Evolutionary conservation across 2,329 filamentous ascomycete species (phyloP), one percentile per base, ranked within the genome.

Genomic region (Penicillium hesseltinei): DNA sequence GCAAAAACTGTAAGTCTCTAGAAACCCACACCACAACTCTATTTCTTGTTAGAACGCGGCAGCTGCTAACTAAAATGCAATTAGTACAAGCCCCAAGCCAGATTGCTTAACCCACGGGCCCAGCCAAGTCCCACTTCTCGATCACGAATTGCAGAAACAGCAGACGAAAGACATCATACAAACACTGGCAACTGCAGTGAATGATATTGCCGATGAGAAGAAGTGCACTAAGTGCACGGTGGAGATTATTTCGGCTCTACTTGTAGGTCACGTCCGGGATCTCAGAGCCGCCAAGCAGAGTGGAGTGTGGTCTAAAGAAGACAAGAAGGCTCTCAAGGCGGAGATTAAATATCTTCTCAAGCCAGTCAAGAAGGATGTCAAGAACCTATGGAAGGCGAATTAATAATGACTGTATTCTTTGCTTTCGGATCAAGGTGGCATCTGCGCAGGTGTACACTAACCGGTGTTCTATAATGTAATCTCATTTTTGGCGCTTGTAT

Each of bases 181-280:
- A 10, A 19, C 19, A 10, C 25, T 60, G 7, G 29, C 51, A 25
- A 2, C 10, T 3, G 58, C 58, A 31, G 27, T 60, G 31, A 58
- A 40, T 40, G 56, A 60, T 8, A 33, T 60, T 6, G 27, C 21
- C 8, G 39, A 55, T 40, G 55, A 55, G 33, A 51, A 47, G 5
- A 47, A 55, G 15, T 60, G 58, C 27, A 58, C 55, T 3, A 54
- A 54, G 13, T 60, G 58, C 31, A 58, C 58, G 4, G 58, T 55
- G 9, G 55, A 60, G 39, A 44, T 33, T 10, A 36, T 60, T 1
- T 47, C 51, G 9, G 38, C 43, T 44, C 43, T 49, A 7, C 40
- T 60, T 17, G 51, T 48, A 5, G 31, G 38, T 6, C 43, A 55
- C 2, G 46, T 49, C 21, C 48, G 47, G 13, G 51, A 58, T 10